Base-by-base conservation (phyloP, 1,139 yeast species). In the Candida labiduridarum region DNA sequence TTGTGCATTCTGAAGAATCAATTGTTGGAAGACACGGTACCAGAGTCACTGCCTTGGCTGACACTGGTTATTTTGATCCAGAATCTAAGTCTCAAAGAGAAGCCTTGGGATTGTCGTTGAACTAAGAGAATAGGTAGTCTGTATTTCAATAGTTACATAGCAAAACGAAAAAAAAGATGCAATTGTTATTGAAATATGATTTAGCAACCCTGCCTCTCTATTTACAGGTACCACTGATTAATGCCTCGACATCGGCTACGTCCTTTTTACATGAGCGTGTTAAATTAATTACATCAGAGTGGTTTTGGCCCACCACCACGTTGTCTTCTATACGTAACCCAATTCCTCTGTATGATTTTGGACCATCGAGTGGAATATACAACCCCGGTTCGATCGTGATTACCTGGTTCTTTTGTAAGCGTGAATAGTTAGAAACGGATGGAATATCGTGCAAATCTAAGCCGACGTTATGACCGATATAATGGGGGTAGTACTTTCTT, bases 261-360 rank as follows among this genome's bases (percentile, higher is more conserved):
- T 92, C 98, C 66, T 94, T 94, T 11, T 84, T 86, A 38, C 97
- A 94, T 52, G 87, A 92, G 12, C 81, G 82, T 0, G 97, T 87
- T 57, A 94, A 73, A 57, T 74, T 75, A 47, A 76, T 61, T 15
- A 84, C 83, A 18, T 84, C 86, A 56, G 69, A 67, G 18, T 22
- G 41, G 18, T 75, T 70, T 31, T 79, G 68, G 0, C 95, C 96
- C 29, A 94, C 85, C 0, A 88, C 94, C 31, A 89, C 76, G 64
- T 94, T 94, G 69, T 95, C 99, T 66, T 95, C 99, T 34, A 95
- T 88, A 60, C 99, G 82, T 25, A 95, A 87, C 1, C 99, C 99
- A 52, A 95, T 87, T 19, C 95, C 95, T 59, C 90, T 87, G 71
- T 82, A 92, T 60, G 83, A 84, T 56, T 80, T 78, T 39, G 99